phyloP scores from a whole-genome alignment of 2,329 filamentous ascomycete species.

The Emmonsiellopsis sp. region DNA sequence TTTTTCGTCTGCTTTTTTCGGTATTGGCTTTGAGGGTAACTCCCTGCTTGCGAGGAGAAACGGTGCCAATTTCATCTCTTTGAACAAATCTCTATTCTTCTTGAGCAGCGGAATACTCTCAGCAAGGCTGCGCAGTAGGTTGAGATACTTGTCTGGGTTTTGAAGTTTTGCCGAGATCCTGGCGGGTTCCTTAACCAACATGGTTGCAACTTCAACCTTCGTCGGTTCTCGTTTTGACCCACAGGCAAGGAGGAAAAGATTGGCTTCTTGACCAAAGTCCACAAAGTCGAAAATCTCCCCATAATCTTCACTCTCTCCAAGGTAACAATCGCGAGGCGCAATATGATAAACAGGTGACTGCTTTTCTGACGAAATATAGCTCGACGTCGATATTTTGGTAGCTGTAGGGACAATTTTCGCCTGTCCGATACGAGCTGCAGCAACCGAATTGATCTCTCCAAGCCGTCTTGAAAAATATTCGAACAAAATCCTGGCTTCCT shows the following conservation, averaged over 20 bases:
- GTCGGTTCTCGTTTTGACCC: slow-evolving; percentile 89
- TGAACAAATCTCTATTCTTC: slow-evolving; percentile 68
- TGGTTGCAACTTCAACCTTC: slow-evolving; percentile 70
- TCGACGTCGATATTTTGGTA: slow-evolving; percentile 21
- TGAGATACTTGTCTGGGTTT: slow-evolving; percentile 75
- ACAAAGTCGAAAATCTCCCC: slow-evolving; percentile 95
- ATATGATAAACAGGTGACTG: slow-evolving; percentile 43
- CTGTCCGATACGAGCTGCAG: slow-evolving; percentile 51
- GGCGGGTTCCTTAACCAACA: slow-evolving; percentile 76
- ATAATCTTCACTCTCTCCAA: slow-evolving; percentile 65
- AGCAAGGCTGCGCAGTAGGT: slow-evolving; percentile 69
- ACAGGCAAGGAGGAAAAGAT: slow-evolving; percentile 76
- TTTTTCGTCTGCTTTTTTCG: slow-evolving; percentile 12
- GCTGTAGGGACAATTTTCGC: slow-evolving; percentile 63
- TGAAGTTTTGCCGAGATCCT: slow-evolving; percentile 72
- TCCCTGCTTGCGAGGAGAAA: slow-evolving; percentile 82
- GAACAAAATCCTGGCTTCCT: slow-evolving; percentile 64
- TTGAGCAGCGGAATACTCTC: slow-evolving; percentile 61
- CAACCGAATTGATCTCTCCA: slow-evolving; percentile 57
- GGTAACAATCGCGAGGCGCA: slow-evolving; percentile 65
- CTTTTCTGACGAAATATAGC: slow-evolving; percentile 30
- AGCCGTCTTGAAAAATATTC: slow-evolving; percentile 73
- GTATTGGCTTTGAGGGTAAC: slow-evolving; percentile 33
- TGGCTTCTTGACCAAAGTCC: slow-evolving; percentile 80
- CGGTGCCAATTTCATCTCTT: slow-evolving; percentile 61